A percentile compares a stretch with the other conserved stretches of the same genome.
Conservation (phyloP, 371 early-diverging fungal species). For the Syncephalastrum contaminatum region DNA sequence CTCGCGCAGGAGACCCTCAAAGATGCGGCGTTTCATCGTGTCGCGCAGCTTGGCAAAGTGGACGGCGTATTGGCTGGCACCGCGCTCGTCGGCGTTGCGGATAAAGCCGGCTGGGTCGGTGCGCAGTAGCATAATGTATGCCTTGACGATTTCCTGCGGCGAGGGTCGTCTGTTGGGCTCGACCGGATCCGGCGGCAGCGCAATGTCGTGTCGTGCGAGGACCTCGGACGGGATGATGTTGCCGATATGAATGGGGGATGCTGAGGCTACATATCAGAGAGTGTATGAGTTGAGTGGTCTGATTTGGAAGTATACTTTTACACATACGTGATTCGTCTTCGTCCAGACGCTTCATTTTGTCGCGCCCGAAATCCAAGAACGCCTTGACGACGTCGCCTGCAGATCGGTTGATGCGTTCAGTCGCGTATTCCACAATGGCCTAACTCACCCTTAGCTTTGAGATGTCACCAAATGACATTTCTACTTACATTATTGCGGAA, state of each 20-base stretch:
- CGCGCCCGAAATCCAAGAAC: slow-evolving; percentile 53
- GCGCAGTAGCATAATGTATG: slow-evolving; percentile 66
- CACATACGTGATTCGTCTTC: slow-evolving; percentile 57
- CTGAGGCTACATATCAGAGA: slow-evolving; percentile 29
- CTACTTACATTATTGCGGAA: slow-evolving; percentile 68
- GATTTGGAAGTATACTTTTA: not conserved
- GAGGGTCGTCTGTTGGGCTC: slow-evolving; percentile 42
- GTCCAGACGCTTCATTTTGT: slow-evolving; percentile 42
- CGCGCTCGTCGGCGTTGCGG: slow-evolving; percentile 67
- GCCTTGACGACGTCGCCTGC: slow-evolving; percentile 66
- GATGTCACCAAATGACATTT: too few relatives aligned
- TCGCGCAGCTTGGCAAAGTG: slow-evolving; percentile 59
- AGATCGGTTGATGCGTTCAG: slow-evolving; percentile 63
- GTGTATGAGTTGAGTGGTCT: too few relatives aligned
- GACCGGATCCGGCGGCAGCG: slow-evolving; percentile 50
- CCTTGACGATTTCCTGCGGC: slow-evolving; percentile 51
- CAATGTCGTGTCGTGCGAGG: slow-evolving; percentile 50
- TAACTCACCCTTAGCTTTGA: slow-evolving; percentile 10
- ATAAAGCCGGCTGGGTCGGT: slow-evolving; percentile 68
- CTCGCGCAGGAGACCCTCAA: slow-evolving; percentile 71
- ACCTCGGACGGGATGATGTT: slow-evolving; percentile 52
- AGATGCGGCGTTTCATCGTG: slow-evolving; percentile 59
- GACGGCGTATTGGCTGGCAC: slow-evolving; percentile 73
- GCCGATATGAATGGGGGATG: slow-evolving; percentile 59
- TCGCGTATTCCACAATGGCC: slow-evolving; percentile 63